Conservation (phyloP, 192 early-diverging fungal species). For the Linnemannia elongata region DNA sequence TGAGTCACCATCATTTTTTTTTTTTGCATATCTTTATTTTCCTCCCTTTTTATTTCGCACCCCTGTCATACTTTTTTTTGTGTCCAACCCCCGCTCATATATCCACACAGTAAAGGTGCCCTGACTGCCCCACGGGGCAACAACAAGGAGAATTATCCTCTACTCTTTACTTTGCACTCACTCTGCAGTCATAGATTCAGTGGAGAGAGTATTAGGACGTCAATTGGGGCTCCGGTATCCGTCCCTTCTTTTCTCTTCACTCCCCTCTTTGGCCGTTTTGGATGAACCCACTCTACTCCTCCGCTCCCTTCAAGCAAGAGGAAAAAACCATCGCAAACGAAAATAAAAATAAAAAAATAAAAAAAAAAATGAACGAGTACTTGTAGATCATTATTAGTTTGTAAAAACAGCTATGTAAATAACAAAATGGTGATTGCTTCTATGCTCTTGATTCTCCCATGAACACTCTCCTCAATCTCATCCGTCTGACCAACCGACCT, state of each 20-base stretch:
- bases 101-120: neutral
- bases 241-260: neutral
- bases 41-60: neutral
- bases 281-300: neutral
- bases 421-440: neutral
- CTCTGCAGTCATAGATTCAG: neutral
- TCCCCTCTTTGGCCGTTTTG: neutral
- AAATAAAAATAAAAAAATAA: neutral
- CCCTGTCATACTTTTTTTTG: neutral
- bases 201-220: neutral
- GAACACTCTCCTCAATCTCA: too few relatives aligned
- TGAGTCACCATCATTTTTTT: constrained; percentile 29
- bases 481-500: neutral
- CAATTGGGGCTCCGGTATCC: constrained; percentile 2
- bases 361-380: too few relatives aligned
- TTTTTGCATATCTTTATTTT: neutral
- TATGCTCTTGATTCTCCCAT: too few relatives aligned
- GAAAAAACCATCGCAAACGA: too few relatives aligned
- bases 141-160: neutral
- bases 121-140: neutral
- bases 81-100: too few relatives aligned
- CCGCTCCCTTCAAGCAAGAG: too few relatives aligned
- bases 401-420: neutral
- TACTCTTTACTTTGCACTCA: too few relatives aligned
- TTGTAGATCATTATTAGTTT: neutral